Conservation (phyloP, 352 stramenopile species). For the Phytophthora crassamura region DNA sequence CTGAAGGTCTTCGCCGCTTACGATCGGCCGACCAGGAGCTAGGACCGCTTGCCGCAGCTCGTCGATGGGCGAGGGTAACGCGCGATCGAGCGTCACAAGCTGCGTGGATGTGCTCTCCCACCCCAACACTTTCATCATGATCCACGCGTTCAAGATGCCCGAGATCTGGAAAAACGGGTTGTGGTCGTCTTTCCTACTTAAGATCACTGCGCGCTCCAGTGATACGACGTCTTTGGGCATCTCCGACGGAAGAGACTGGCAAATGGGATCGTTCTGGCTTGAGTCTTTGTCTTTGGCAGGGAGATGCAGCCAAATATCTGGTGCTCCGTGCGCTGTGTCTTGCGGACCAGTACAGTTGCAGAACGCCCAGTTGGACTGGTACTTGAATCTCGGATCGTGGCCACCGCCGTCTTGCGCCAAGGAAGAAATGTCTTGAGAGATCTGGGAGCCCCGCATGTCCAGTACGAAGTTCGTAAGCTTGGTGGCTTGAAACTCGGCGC, state of each 20-base stretch:
- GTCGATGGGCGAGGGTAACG: constrained; percentile 30
- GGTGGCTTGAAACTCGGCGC: constrained; percentile 16
- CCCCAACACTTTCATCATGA: constrained; percentile 17
- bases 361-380: constrained; percentile 1
- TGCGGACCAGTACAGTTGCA: constrained; percentile 18
- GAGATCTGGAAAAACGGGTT: constrained; percentile 49
- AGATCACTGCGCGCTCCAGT: constrained; percentile 20
- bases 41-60: constrained; percentile 35
- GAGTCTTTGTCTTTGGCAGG: background rate
- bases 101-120: constrained; percentile 23
- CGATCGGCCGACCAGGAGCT: background rate
- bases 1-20: constrained; percentile 24
- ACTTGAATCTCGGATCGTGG: constrained; percentile 31
- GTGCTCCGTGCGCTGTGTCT: constrained; percentile 6
- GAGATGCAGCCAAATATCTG: constrained; percentile 15
- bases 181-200: constrained; percentile 40
- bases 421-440: constrained; percentile 17
- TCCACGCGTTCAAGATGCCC: constrained; percentile 32
- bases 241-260: background rate
- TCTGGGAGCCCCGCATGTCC: constrained; percentile 8
- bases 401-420: constrained; percentile 15
- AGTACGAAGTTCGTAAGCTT: constrained; percentile 16
- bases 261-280: background rate
- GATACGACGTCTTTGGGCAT: background rate
- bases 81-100: constrained; percentile 42